Conservation (phyloP, 2,329 filamentous ascomycete species). For the Domatiomyces globalis region DNA sequence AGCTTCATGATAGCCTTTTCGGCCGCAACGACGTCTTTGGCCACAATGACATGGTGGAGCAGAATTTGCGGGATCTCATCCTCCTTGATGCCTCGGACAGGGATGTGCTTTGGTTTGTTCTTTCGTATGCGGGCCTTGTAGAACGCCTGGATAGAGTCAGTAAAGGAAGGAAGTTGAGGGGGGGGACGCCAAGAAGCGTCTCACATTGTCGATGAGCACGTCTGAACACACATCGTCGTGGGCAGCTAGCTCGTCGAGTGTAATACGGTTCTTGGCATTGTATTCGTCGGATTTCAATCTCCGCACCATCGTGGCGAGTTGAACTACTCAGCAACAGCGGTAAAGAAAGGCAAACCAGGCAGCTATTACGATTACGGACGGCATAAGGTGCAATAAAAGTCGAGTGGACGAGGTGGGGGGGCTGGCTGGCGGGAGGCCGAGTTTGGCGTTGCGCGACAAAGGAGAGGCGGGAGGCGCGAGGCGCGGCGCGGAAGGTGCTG, state of each 20-base stretch:
- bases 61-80: conserved; percentile 48
- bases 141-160: conserved; percentile 50
- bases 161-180: background rate
- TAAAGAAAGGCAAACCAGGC: background rate
- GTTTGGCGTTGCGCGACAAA: background rate
- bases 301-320: conserved; percentile 10
- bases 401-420: background rate
- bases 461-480: background rate
- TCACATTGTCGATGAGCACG: conserved; percentile 84
- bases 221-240: conserved; percentile 96
- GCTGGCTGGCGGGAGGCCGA: background rate
- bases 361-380: background rate
- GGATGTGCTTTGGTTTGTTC: conserved; percentile 73
- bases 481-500: background rate
- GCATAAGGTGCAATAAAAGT: background rate
- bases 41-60: conserved; percentile 54
- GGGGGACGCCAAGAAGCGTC: conserved; percentile 24
- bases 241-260: conserved; percentile 70
- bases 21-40: conserved; percentile 56
- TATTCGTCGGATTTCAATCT: conserved; percentile 8
- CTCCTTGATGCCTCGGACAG: conserved; percentile 62
- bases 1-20: conserved; percentile 60
- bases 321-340: background rate
- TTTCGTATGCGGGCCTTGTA: conserved; percentile 97
- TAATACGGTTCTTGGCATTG: conserved; percentile 50